Base-by-base conservation (phyloP, 805 yeast genomes). In the Suhomyces tanzawaensis region DNA sequence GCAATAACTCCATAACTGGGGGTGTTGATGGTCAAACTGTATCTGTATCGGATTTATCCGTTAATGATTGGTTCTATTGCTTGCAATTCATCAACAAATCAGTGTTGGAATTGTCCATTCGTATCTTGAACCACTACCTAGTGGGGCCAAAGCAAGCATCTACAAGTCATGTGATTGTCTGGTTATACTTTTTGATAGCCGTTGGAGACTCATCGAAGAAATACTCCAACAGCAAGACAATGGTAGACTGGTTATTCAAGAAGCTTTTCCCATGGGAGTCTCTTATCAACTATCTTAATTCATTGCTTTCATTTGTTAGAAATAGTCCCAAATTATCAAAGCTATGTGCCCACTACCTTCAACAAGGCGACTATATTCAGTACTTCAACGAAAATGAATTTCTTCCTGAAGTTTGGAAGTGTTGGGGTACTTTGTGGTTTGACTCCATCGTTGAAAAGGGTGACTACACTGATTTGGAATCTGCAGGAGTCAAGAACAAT, bases 381-480 rank as follows among this genome's bases (percentile, higher is more conserved):
- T 57, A 72, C 46, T 80, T 78, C 48, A 71, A 77, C 45, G 67
- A 74, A 34, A 72, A 76, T 53, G 91, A 84, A 54, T 74, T 68
- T 30, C 62, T 85, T 34, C 79, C 85, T 29, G 95, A 85, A 58
- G 83, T 81, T 15, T 85, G 90, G 90, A 81, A 81, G 53, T 80
- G 89, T 51, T 84, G 91, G 88, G 95, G 95, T 2, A 76, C 88
- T 0, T 55, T 85, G 29, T 85, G 93, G 91, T 85, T 77, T 60
- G 90, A 85, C 57, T 63, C 65, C 18, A 65, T 85, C 27, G 52
- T 65, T 12, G 55, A 69, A 30, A 84, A 82, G 51, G 66, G 64
- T 4, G 85, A 79, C 46, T 75, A 72, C 46, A 61, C 61, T 28
- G 73, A 66, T 32, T 61, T 68, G 24, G 68, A 61, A 32, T 71